Conservation (phyloP, 2,329 filamentous ascomycete species). For the Knufia fluminis region DNA sequence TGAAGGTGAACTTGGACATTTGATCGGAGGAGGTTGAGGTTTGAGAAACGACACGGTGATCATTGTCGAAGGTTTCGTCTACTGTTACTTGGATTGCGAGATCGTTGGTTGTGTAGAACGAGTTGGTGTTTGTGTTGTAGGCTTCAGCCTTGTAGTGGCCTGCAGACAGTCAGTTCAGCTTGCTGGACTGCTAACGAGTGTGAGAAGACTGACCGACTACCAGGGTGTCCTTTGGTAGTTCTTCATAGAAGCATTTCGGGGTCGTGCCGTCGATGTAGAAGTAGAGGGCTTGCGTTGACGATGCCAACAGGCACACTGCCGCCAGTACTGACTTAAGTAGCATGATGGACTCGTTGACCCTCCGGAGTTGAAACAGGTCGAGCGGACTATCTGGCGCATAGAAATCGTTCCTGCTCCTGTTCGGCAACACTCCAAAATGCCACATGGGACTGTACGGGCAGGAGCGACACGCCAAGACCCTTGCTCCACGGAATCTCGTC, state of each 20-base stretch:
- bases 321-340: conserved; percentile 11
- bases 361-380: neutral
- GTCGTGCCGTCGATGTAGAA: conserved; percentile 84
- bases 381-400: neutral
- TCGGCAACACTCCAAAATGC: neutral
- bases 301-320: conserved; percentile 29
- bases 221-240: conserved; percentile 92
- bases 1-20: conserved; percentile 87
- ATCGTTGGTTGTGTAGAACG: conserved; percentile 64
- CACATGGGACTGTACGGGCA: neutral
- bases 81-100: conserved; percentile 84
- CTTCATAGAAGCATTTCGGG: conserved; percentile 96
- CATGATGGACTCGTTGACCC: conserved; percentile 12
- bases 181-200: neutral
- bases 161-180: conserved; percentile 26
- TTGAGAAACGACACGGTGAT: conserved; percentile 73
- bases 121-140: conserved; percentile 60
- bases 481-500: too few relatives aligned
- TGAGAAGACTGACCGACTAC: conserved; percentile 62
- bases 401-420: neutral
- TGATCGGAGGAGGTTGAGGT: conserved; percentile 63
- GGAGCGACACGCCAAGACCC: too few relatives aligned
- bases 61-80: conserved; percentile 92
- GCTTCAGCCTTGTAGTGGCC: conserved; percentile 81
- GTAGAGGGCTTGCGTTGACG: conserved; percentile 73